phyloP scores from a whole-genome alignment of 1,284 basidiomycete genomes.

The Apiotrichum domesticum region DNA sequence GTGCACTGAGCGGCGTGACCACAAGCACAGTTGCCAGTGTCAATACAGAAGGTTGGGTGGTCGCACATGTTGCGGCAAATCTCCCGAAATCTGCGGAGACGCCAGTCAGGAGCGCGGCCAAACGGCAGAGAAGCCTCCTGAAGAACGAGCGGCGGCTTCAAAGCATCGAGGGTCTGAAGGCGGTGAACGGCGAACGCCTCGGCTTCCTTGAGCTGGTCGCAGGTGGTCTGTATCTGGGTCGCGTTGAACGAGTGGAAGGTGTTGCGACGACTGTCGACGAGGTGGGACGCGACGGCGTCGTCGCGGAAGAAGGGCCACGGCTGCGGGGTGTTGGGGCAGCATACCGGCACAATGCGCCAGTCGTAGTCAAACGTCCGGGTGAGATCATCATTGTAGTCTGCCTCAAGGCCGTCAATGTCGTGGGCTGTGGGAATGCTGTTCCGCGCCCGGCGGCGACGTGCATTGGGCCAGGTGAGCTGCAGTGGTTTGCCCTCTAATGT shows the following conservation, averaged over 20 bases:
- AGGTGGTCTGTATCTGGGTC: slow-evolving; percentile 19
- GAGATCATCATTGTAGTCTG: too few species aligned
- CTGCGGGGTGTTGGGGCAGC: slow-evolving; percentile 21
- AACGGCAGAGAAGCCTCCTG: slow-evolving; percentile 13
- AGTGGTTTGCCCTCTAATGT: not conserved
- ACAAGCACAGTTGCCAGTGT: slow-evolving; percentile 35
- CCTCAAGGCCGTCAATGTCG: too few species aligned
- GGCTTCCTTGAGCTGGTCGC: slow-evolving; percentile 15
- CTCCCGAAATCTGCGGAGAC: slow-evolving; percentile 8
- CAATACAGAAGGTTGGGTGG: slow-evolving; percentile 33
- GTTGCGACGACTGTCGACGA: slow-evolving; percentile 17
- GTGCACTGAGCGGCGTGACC: slow-evolving; percentile 20
- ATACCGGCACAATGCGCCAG: slow-evolving; percentile 25
- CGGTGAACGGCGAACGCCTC: slow-evolving; percentile 8
- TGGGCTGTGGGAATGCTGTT: not conserved
- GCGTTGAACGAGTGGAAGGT: slow-evolving; percentile 16
- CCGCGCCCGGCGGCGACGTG: not conserved
- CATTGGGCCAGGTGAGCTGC: not conserved
- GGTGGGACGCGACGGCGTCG: slow-evolving; percentile 27
- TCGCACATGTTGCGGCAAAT: slow-evolving; percentile 32
- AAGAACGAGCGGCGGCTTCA: slow-evolving; percentile 7
- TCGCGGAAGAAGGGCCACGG: slow-evolving; percentile 33
- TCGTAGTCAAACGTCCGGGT: not conserved
- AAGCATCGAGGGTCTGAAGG: slow-evolving; percentile 9
- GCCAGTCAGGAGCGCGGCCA: slow-evolving; percentile 24